Conservation (phyloP, 495 filamentous ascomycete genomes). For the Tuber microsphaerosporum region DNA sequence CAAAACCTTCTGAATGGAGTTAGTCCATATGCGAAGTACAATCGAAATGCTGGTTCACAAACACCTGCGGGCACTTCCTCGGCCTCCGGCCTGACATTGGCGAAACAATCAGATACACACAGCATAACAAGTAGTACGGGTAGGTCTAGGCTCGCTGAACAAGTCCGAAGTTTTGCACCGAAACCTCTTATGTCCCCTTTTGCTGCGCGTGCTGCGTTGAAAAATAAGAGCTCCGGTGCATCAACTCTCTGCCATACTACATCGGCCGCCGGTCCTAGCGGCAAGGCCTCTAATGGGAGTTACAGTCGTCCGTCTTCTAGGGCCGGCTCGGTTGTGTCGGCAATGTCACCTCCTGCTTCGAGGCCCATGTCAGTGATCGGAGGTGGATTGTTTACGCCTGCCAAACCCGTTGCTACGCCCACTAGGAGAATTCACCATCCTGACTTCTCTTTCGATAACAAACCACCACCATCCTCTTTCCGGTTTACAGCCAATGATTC, state of each 20-base stretch:
- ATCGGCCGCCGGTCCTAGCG: conserved; percentile 6
- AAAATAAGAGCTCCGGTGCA: conserved; percentile 7
- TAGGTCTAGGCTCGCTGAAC: conserved; percentile 6
- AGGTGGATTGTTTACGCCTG: conserved; percentile 4
- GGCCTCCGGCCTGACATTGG: not conserved
- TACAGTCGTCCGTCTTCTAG: conserved; percentile 8
- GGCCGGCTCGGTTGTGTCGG: conserved; percentile 8
- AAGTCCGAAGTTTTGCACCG: conserved; percentile 19
- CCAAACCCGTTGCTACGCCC: conserved; percentile 11
- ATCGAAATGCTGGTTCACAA: not conserved
- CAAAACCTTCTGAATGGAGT: conserved; percentile 8
- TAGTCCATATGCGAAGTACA: conserved; percentile 4
- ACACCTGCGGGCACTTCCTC: not conserved
- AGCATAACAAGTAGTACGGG: conserved; percentile 5
- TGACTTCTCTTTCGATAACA: conserved; percentile 28
- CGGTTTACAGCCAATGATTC: conserved; percentile 16
- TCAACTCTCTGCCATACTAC: conserved; percentile 8
- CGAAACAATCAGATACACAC: not conserved
- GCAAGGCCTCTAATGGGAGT: not conserved
- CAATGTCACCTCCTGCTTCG: conserved; percentile 7
- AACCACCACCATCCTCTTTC: conserved; percentile 12
- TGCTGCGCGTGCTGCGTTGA: conserved; percentile 18
- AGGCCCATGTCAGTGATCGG: conserved; percentile 5
- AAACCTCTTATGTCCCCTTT: conserved; percentile 23
- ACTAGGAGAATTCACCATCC: conserved; percentile 18